These are phyloP conservation scores for Ceratocystiopsis minuta DNA, from an alignment of 2,329 filamentous ascomycete genomes.

Conservation along the genomic window DNA sequence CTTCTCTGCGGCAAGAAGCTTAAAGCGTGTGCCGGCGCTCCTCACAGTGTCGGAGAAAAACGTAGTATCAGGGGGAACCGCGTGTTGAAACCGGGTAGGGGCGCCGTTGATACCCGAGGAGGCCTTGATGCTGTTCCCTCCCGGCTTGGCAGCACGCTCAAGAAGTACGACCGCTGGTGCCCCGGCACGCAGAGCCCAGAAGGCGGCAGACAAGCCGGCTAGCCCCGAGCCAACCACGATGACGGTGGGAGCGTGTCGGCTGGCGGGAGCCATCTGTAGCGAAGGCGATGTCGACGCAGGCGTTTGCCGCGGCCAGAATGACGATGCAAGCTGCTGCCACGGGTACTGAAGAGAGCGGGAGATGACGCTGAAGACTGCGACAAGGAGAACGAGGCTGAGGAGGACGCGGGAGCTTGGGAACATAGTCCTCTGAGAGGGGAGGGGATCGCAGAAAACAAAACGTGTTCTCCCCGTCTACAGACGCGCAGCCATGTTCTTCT, in stretches of 20 bases:
- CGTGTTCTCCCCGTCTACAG: too few species aligned
- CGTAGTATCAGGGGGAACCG: slow-evolving; percentile 16
- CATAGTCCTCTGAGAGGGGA: background rate
- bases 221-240: slow-evolving; percentile 49
- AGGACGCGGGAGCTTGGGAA: background rate
- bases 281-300: too few species aligned
- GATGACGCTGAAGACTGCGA: background rate
- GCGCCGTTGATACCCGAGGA: slow-evolving; percentile 99
- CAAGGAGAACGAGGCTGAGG: background rate
- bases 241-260: slow-evolving; percentile 15
- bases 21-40: slow-evolving; percentile 32
- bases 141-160: slow-evolving; percentile 41
- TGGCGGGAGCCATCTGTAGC: background rate
- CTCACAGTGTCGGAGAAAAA: slow-evolving; percentile 39
- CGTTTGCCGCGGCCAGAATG: too few species aligned
- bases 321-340: too few species aligned
- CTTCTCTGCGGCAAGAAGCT: slow-evolving; percentile 9
- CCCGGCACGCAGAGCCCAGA: slow-evolving; percentile 32
- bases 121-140: slow-evolving; percentile 97
- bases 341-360: too few species aligned
- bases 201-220: slow-evolving; percentile 41
- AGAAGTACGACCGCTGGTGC: slow-evolving; percentile 34
- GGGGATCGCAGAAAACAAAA: too few species aligned
- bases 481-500: too few species aligned
- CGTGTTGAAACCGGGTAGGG: slow-evolving; percentile 54